A percentile compares a stretch with the other conserved stretches of the same genome.
phyloP scores from a whole-genome alignment of 148 eudicot genomes.

The Rhododendron henanense region DNA sequence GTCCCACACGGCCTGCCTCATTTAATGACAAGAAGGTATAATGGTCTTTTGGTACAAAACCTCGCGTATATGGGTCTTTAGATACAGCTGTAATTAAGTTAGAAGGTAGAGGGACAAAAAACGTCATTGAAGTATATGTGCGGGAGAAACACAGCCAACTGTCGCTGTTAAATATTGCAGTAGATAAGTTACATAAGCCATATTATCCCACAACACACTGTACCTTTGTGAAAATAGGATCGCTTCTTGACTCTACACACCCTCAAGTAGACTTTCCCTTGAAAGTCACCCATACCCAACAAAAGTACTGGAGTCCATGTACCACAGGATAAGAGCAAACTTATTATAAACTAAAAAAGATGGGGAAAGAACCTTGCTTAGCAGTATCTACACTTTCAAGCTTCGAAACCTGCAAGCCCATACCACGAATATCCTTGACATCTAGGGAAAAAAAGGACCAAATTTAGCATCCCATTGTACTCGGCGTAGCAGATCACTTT shows the following conservation, averaged over 20 bases:
- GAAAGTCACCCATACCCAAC: too few relatives aligned
- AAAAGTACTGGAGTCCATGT: too few relatives aligned
- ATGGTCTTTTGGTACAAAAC: too few relatives aligned
- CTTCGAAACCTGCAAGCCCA: conserved; percentile 87
- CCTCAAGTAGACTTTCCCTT: neutral
- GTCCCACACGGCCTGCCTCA: neutral
- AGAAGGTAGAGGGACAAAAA: too few relatives aligned
- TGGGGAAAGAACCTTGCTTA: conserved; percentile 49
- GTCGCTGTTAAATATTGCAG: neutral
- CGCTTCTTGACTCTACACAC: neutral
- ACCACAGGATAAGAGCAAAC: neutral
- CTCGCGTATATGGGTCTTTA: too few relatives aligned
- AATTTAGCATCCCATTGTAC: neutral
- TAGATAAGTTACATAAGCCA: neutral
- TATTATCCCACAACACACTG: neutral
- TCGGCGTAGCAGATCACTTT: neutral
- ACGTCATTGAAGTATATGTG: neutral
- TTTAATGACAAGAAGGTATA: neutral
- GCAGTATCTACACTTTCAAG: conserved; percentile 57
- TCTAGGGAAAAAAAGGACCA: conserved; percentile 34
- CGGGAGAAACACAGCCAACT: neutral
- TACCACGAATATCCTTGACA: conserved; percentile 81
- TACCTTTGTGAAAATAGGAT: neutral
- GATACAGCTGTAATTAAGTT: too few relatives aligned
- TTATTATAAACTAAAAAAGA: neutral